Conservation (phyloP, 2,329 filamentous ascomycete species). For the Microdochium trichocladiopsis region DNA sequence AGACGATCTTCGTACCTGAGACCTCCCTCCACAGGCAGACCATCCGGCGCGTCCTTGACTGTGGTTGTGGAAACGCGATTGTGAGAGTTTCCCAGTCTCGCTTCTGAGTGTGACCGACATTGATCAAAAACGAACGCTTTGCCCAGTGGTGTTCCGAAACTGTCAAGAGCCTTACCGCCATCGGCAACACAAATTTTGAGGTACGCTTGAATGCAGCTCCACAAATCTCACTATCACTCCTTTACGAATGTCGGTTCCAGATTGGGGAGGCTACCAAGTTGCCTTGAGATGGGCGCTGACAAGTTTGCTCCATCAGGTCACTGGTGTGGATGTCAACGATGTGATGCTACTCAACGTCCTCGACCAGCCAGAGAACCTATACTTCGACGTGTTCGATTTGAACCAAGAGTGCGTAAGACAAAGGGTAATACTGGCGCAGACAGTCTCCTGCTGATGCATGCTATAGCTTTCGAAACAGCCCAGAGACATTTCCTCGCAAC, state of each 20-base stretch:
- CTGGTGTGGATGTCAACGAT: constrained; percentile 66
- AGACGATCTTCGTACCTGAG: constrained; percentile 65
- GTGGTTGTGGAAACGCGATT: constrained; percentile 62
- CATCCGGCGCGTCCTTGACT: constrained; percentile 55
- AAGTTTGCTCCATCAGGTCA: constrained; percentile 49
- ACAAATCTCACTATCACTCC: neutral
- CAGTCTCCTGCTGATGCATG: neutral
- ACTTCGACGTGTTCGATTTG: constrained; percentile 66
- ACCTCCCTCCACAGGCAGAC: constrained; percentile 28
- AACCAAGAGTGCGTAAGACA: constrained; percentile 47
- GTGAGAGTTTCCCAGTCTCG: constrained; percentile 4
- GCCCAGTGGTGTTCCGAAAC: neutral
- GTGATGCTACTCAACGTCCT: constrained; percentile 53
- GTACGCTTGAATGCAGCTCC: neutral
- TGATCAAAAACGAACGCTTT: neutral
- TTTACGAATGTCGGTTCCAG: neutral
- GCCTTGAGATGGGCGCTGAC: too few species aligned
- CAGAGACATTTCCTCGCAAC: constrained; percentile 53
- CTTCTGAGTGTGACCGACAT: neutral
- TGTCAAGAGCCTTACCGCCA: neutral
- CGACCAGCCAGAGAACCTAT: constrained; percentile 57
- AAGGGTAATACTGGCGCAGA: neutral
- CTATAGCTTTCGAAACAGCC: neutral
- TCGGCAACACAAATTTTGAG: neutral
- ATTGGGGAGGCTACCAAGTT: neutral